Conservation (phyloP, 2,329 filamentous ascomycete species). For the Alternaria consortialis region DNA sequence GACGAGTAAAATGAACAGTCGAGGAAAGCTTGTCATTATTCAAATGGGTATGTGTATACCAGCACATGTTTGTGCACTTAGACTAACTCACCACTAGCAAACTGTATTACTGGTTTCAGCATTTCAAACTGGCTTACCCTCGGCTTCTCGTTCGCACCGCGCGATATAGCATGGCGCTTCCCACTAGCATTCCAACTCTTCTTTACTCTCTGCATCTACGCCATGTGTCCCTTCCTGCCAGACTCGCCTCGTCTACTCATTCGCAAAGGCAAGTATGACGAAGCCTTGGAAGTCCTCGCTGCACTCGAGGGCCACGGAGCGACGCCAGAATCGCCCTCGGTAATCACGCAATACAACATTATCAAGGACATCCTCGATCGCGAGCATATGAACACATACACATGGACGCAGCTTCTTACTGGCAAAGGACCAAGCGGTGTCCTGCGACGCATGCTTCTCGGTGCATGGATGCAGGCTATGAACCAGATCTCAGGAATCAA, state of each 20-base stretch:
- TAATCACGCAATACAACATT: constrained; percentile 49
- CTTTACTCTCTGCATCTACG: constrained; percentile 65
- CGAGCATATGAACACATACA: constrained; percentile 56
- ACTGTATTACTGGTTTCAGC: constrained; percentile 55
- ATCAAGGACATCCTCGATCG: constrained; percentile 55
- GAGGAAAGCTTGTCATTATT: constrained; percentile 59
- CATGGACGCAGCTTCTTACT: constrained; percentile 56
- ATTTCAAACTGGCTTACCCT: constrained; percentile 56
- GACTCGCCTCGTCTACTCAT: constrained; percentile 60
- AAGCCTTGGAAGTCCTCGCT: constrained; percentile 48
- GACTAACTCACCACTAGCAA: constrained; percentile 35
- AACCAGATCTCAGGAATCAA: constrained; percentile 53
- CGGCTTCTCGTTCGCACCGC: constrained; percentile 53
- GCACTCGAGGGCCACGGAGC: constrained; percentile 52
- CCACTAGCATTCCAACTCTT: constrained; percentile 66
- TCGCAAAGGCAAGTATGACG: constrained; percentile 60
- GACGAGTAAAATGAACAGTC: constrained; percentile 57
- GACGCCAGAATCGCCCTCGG: constrained; percentile 46
- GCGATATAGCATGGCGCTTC: constrained; percentile 54
- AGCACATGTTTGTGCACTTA: too few species aligned
- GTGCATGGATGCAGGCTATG: constrained; percentile 58
- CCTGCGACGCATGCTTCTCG: constrained; percentile 56
- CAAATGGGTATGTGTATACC: constrained; percentile 46
- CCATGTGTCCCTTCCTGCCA: constrained; percentile 57
- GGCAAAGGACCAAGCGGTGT: constrained; percentile 54